phyloP scores from a whole-genome alignment of 1,284 basidiomycete genomes.

The Phylloboletellus chloephorus region DNA sequence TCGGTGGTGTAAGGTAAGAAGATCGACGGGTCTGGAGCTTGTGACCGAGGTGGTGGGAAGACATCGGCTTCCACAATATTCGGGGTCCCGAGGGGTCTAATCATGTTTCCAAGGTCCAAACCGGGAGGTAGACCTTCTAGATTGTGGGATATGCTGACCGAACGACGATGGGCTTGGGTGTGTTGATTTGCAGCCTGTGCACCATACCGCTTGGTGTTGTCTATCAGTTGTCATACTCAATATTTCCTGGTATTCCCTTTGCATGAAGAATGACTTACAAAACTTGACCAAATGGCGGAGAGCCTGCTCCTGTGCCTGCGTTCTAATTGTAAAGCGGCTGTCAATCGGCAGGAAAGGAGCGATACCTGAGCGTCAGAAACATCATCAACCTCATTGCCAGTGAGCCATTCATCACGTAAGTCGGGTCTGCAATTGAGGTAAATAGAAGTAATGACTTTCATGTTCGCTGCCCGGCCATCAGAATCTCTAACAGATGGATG shows the following conservation, averaged over 20 bases:
- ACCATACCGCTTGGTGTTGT: slow-evolving; percentile 80
- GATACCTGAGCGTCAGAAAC: slow-evolving; percentile 75
- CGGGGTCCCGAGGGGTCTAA: slow-evolving; percentile 71
- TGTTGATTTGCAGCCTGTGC: slow-evolving; percentile 52
- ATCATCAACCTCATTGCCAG: slow-evolving; percentile 89
- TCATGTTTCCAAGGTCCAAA: slow-evolving; percentile 65
- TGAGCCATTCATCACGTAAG: slow-evolving; percentile 95
- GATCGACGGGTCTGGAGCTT: slow-evolving; percentile 76
- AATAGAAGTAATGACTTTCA: slow-evolving; percentile 99
- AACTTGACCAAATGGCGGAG: slow-evolving; percentile 91
- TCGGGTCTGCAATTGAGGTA: slow-evolving; percentile 97
- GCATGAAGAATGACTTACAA: slow-evolving; percentile 50
- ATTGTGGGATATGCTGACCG: slow-evolving; percentile 74
- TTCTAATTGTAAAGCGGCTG: slow-evolving; percentile 9
- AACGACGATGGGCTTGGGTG: slow-evolving; percentile 58
- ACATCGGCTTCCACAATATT: slow-evolving; percentile 74
- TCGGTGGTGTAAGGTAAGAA: slow-evolving; percentile 82
- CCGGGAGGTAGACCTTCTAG: slow-evolving; percentile 73
- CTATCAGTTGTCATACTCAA: slow-evolving; percentile 34
- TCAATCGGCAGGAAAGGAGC: neutral
- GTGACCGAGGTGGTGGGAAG: slow-evolving; percentile 76
- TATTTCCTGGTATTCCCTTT: neutral
- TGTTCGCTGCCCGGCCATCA: slow-evolving; percentile 67
- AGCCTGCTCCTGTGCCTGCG: slow-evolving; percentile 92
- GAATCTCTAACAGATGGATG: neutral